These are phyloP conservation scores for Lipomyces starkeyi DNA, from an alignment of 805 yeast species.

Conservation along the genomic window DNA sequence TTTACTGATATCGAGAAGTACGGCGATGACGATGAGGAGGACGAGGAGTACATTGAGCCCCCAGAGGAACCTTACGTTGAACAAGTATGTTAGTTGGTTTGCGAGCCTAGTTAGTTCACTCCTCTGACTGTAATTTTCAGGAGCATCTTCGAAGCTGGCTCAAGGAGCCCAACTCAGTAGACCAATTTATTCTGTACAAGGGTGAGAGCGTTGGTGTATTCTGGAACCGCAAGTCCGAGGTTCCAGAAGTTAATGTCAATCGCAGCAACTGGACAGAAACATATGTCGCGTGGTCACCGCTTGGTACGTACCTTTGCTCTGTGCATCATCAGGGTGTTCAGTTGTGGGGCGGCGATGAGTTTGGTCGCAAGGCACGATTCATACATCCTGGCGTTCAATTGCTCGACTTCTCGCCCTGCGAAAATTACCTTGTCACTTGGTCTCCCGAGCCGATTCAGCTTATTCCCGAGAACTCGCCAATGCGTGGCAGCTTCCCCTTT, in stretches of 20 bases:
- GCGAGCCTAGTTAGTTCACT: neutral
- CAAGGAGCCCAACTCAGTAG: constrained; percentile 85
- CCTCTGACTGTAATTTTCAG: constrained; percentile 15
- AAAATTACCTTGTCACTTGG: constrained; percentile 85
- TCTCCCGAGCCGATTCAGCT: constrained; percentile 81
- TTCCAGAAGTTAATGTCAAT: constrained; percentile 77
- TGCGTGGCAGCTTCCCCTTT: constrained; percentile 76
- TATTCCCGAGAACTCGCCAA: constrained; percentile 70
- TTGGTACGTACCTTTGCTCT: constrained; percentile 86
- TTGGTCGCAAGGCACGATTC: constrained; percentile 74
- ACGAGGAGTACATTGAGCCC: constrained; percentile 70
- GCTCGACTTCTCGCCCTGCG: constrained; percentile 91
- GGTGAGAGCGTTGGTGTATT: constrained; percentile 81
- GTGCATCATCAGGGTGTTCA: constrained; percentile 94
- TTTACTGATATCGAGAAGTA: constrained; percentile 81
- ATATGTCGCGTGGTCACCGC: constrained; percentile 88
- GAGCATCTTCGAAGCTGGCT: constrained; percentile 91
- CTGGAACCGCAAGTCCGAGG: constrained; percentile 78
- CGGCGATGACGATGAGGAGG: constrained; percentile 64
- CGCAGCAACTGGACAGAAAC: constrained; percentile 85
- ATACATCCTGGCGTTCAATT: constrained; percentile 88
- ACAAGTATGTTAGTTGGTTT: constrained; percentile 45
- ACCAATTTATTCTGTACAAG: constrained; percentile 81
- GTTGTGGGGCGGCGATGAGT: constrained; percentile 91
- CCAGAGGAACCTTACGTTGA: constrained; percentile 71